Base-by-base conservation (phyloP, 805 yeast genomes). In the Metahyphopichia silvanorum region DNA sequence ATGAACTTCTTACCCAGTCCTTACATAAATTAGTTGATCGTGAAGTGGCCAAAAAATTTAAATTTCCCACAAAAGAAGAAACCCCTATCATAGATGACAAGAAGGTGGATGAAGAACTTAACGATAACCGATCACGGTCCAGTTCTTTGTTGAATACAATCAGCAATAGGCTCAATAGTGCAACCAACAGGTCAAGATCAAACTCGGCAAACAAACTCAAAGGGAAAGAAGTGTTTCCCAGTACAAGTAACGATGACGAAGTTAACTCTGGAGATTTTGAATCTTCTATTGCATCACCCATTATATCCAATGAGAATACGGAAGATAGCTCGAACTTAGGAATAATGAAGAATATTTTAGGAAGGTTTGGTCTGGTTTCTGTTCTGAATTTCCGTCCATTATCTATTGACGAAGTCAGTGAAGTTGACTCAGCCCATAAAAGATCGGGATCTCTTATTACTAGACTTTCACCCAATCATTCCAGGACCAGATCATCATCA, bases 401-500 rank as follows among this genome's bases (percentile, higher is more conserved):
- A 16, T 16, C 21, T 10, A 11, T 16, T 11, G 19, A 32, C 15
- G 21, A 25, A 12, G 26, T 5, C 10, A 6, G 14, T 18, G 31
- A n/a, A 1, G 16, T 12, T 24, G 29, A 26, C 11, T 10, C 20
- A 18, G 16, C 7, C 2, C 37, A 37, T 14, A 29, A 25, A 18
- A 32, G 51, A 21, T 46, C 53, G n/a, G 16, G 38, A 16, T 52
- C 67, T 1, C 36, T 63, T 11, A 47, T 60, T n/a, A 58, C 47
- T 26, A 42, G 45, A 26, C 26, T 55, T 10, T 58, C 68, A n/a
- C 70, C 70, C 4, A 53, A 44, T 24, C 63, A 58, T 35, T 44
- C 61, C 4, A 40, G 71, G 25, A 60, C 67, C 7, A 44, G 70
- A 27, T 65, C 71, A 5, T 60, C 65, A 3, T 65, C 71, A 1